Evolutionary conservation across 129 eudicot genomes (phyloP), one percentile per base, ranked within the genome.

Genomic region (Flaveria brownii): DNA sequence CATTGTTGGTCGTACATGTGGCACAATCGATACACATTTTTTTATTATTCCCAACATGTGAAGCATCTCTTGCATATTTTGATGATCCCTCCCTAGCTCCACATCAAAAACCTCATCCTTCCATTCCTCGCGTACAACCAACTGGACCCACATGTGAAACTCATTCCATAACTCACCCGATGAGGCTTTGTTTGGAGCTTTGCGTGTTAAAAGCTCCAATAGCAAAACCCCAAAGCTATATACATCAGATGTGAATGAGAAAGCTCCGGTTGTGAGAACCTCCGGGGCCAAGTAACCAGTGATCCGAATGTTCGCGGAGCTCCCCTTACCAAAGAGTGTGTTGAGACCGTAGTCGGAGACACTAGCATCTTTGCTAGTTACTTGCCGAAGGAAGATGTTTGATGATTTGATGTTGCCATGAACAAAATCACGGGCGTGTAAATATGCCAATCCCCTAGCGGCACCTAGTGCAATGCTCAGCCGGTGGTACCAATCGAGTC

Each of bases 341-440:
- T 67, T 83, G 62, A 91, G 92, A 2, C 97, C 97, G 13, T 41
- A 88, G 71, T 91, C 97, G 3, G 87, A 91, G 10, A 91, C 83
- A 2, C 65, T 74, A 14, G 90, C 87, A 18, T 74, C 85, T 8
- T 43, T 62, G 46, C 71, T 66, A 17, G 51, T 33, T 60, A 82
- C 81, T 56, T 84, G 82, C 22, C 72, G 82, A 26, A 88, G 84
- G 76, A 91, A 95, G 72, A 91, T 68, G 76, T 91, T 91, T 62
- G 97, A 88, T 9, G 97, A 83, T 49, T 87, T 91, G 11, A 91
- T 85, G 87, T 91, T 91, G 42, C 97, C 97, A 10, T 91, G 97
- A 57, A 87, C 90, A 20, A 88, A 76, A 20, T 83, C 85, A 8
- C 80, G 82, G 1, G 87, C 77, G 18, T 92, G 97, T 57, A 92